Percentiles rank a stretch among this genome's conserved stretches.
These are phyloP conservation scores for Xylariales sp. DNA, from an alignment of 2,329 filamentous ascomycete species.

Conservation along the genomic window DNA sequence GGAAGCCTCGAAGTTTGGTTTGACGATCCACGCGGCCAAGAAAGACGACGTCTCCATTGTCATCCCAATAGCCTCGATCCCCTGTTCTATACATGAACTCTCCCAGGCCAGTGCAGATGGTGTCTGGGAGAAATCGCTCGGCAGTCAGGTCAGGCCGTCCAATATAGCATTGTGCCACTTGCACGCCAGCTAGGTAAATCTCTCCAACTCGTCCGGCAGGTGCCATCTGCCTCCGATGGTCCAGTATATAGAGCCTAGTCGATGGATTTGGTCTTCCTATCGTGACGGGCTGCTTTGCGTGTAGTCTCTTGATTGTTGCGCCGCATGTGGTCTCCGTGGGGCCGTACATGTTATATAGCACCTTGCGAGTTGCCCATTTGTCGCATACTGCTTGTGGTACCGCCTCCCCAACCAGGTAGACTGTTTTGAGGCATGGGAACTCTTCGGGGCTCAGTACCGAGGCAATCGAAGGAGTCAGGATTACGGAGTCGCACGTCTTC, in stretches of 20 bases:
- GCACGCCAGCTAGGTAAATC: constrained; percentile 37
- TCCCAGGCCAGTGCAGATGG: constrained; percentile 12
- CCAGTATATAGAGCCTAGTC: constrained; percentile 34
- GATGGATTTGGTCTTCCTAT: constrained; percentile 31
- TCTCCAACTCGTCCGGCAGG: constrained; percentile 34
- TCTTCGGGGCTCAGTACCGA: constrained; percentile 25
- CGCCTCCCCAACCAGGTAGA: constrained; percentile 34
- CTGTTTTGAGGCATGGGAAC: constrained; percentile 23
- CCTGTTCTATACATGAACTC: constrained; percentile 36
- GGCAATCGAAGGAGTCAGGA: constrained; percentile 35
- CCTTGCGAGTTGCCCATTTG: constrained; percentile 24
- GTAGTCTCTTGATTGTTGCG: constrained; percentile 28
- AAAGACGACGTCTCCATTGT: constrained; percentile 26
- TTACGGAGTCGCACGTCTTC: constrained; percentile 21
- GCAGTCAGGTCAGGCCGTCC: constrained; percentile 21
- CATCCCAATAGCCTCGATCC: constrained; percentile 30
- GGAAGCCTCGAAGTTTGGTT: constrained; percentile 23
- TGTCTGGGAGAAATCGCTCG: constrained; percentile 27
- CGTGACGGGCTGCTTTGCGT: constrained; percentile 23
- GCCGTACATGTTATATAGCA: constrained; percentile 38
- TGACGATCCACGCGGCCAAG: constrained; percentile 34
- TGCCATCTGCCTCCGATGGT: constrained; percentile 18
- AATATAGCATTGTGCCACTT: constrained; percentile 37
- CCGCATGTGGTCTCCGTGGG: constrained; percentile 37
- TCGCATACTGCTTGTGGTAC: constrained; percentile 29